phyloP scores from a whole-genome alignment of 2,329 filamentous ascomycete species.

The Alternaria ethzedia region DNA sequence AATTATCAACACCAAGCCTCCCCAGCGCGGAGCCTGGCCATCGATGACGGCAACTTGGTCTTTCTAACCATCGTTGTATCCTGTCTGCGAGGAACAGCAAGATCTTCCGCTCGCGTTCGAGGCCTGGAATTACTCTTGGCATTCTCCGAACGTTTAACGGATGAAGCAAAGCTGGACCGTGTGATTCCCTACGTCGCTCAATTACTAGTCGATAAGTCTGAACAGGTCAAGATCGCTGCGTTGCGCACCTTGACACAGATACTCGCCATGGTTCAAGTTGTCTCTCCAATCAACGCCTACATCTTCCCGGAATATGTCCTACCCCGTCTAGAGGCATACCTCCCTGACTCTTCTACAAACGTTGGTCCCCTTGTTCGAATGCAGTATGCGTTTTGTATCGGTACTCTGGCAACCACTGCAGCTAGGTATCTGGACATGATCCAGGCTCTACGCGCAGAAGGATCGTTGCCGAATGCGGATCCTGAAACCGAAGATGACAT shows the following conservation, averaged over 20 bases:
- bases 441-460: constrained; percentile 83
- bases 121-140: constrained; percentile 91
- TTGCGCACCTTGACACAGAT: constrained; percentile 88
- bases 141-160: constrained; percentile 87
- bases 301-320: constrained; percentile 72
- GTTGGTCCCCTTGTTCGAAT: constrained; percentile 77
- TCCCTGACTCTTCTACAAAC: constrained; percentile 53
- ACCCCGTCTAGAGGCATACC: constrained; percentile 63
- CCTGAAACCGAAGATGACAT: constrained; percentile 79
- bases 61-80: constrained; percentile 90
- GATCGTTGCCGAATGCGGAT: constrained; percentile 77
- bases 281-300: constrained; percentile 75
- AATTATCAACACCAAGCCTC: constrained; percentile 78
- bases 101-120: constrained; percentile 83
- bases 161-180: constrained; percentile 94
- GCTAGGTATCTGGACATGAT: constrained; percentile 88
- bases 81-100: constrained; percentile 85
- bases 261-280: constrained; percentile 79
- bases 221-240: constrained; percentile 84
- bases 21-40: constrained; percentile 64
- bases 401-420: constrained; percentile 85
- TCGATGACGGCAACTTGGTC: constrained; percentile 89
- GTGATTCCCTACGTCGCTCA: constrained; percentile 89
- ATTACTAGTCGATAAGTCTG: constrained; percentile 79
- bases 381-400: constrained; percentile 91